A percentile compares a stretch with the other conserved stretches of the same genome.
Conservation (phyloP, 495 filamentous ascomycete genomes). For the Astrothelium macrocarpum region DNA sequence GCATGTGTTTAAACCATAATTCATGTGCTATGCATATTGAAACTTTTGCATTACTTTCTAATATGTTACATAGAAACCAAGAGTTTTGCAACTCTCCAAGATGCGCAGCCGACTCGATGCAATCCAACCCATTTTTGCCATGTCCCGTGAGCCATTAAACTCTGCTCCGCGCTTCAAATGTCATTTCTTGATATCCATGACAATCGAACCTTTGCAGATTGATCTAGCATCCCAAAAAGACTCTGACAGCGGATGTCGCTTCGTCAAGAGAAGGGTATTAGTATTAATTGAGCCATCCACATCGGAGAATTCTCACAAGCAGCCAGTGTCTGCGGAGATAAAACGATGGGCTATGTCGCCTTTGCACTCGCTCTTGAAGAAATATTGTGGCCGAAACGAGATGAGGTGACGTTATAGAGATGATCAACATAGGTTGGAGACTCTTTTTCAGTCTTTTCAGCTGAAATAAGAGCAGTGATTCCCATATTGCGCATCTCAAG, state of each 20-base stretch:
- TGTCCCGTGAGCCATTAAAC: background rate
- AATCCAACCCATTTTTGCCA: background rate
- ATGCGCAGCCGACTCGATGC: background rate
- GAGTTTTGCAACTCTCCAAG: background rate
- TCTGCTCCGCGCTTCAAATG: background rate
- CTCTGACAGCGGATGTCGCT: background rate
- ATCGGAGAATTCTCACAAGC: background rate
- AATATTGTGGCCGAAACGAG: constrained; percentile 7
- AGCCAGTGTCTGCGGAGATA: background rate
- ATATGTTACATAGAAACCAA: background rate
- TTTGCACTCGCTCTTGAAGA: background rate
- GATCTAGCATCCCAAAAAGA: background rate
- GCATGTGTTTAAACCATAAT: too few relatives aligned
- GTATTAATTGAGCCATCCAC: background rate
- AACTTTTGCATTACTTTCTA: background rate
- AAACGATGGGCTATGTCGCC: background rate
- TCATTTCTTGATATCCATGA: background rate
- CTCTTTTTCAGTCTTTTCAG: constrained; percentile 21
- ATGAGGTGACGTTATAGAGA: constrained; percentile 24
- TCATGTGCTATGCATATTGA: too few relatives aligned
- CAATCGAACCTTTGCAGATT: background rate
- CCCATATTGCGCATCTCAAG: constrained; percentile 21
- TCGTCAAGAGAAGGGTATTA: background rate
- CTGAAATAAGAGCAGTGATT: constrained; percentile 16
- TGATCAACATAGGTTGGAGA: constrained; percentile 29